Evolutionary conservation across 73 alveolate species (phyloP).

Genomic region (Paramecium octaurelia): DNA sequence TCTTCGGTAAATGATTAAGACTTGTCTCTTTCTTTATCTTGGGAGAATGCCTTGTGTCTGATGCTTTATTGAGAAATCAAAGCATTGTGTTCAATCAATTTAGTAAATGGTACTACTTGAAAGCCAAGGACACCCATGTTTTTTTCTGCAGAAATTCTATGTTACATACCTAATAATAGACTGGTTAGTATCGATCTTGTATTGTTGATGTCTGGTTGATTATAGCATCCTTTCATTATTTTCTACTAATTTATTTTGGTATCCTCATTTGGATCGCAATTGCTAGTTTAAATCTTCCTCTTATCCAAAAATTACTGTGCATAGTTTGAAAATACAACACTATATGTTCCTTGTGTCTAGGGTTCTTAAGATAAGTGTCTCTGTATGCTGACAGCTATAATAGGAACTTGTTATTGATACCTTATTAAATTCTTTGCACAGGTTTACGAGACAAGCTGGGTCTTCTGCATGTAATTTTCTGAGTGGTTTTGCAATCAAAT

Average conservation of each 20-base stretch:
- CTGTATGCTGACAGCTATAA: background rate
- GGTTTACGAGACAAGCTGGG: background rate
- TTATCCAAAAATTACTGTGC: background rate
- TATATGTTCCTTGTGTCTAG: background rate
- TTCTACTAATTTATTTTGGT: background rate
- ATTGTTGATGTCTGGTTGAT: background rate
- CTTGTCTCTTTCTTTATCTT: background rate
- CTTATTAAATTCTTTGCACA: background rate
- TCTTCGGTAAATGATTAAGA: conserved; percentile 17
- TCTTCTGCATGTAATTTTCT: background rate
- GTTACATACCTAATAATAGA: conserved; percentile 34
- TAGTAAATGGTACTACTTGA: background rate
- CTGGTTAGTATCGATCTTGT: background rate
- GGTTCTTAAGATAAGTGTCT: background rate
- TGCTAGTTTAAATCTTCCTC: background rate
- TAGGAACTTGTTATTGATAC: background rate
- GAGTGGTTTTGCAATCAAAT: background rate
- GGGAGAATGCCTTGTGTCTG: background rate
- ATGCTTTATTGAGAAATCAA: background rate
- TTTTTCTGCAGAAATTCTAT: conserved; percentile 2
- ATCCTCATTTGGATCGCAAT: background rate
- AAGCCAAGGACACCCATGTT: background rate
- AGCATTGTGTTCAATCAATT: background rate
- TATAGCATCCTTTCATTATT: background rate
- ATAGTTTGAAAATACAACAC: background rate